Conservation (phyloP, 495 filamentous ascomycete species). For the Aspergillus bertholletiae region DNA sequence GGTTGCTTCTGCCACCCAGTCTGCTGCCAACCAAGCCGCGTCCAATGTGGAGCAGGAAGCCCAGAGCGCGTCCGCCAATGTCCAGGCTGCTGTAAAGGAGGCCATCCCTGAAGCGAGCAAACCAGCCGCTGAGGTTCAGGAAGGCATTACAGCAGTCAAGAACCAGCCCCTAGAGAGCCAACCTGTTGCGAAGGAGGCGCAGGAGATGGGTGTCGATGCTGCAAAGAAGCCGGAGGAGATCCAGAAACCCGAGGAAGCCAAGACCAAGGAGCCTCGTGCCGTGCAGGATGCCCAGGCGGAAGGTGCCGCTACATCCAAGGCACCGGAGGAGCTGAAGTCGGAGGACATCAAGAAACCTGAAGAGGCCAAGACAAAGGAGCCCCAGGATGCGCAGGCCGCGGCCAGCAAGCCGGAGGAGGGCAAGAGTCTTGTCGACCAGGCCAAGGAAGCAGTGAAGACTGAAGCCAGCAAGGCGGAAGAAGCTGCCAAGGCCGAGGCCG, state of each 20-base stretch:
- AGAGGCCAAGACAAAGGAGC: conserved; percentile 7
- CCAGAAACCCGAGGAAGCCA: conserved; percentile 8
- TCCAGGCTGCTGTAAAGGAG: not conserved
- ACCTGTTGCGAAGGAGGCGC: not conserved
- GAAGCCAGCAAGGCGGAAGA: conserved; percentile 13
- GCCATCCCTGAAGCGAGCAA: not conserved
- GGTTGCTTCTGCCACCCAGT: not conserved
- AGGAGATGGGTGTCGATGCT: not conserved
- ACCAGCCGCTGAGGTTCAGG: not conserved
- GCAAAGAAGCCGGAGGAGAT: conserved; percentile 1
- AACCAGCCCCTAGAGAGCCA: conserved; percentile 1
- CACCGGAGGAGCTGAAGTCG: not conserved
- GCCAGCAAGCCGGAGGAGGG: conserved; percentile 9
- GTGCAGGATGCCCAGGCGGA: conserved; percentile 5
- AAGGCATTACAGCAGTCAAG: not conserved
- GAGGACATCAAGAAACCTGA: conserved; percentile 7
- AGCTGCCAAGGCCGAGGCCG: conserved; percentile 9
- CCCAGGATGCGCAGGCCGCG: conserved; percentile 4
- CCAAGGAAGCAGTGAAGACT: conserved; percentile 8
- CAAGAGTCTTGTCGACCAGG: conserved; percentile 9
- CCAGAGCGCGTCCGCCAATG: not conserved
- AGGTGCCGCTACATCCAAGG: conserved; percentile 6
- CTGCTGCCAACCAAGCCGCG: not conserved
- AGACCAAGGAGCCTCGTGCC: conserved; percentile 6
- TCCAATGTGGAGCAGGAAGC: not conserved